Base-by-base conservation (phyloP, 257 asterid species). In the Thymus mandschuricus region DNA sequence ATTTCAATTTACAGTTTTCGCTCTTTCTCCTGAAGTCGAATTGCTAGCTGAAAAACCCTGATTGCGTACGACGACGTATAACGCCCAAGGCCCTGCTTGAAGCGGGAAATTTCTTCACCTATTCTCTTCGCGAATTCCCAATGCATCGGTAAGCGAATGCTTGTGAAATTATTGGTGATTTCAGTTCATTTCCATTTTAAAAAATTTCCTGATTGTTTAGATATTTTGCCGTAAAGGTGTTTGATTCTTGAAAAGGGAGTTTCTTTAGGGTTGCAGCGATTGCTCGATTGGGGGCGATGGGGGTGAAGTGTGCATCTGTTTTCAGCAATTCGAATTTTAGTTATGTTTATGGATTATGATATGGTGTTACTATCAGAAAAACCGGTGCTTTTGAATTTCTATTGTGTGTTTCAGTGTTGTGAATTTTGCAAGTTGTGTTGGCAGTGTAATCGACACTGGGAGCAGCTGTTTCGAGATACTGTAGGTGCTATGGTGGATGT, bases 401-500 rank as follows among this genome's bases (percentile, higher is more conserved):
- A 21, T 51, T 13, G 35, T 27, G 71, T 64, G 29, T 54, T 46
- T 51, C 61, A 75, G 50, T 6, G 4, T 34, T 69, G 31, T 35
- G 9, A 13, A 45, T 60, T 48, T 70, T 59, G 21, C 61, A 52
- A 74, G 51, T 56, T 73, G 15, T 35, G 13, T 5, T 30, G 3
- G 45, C 28, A 45, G 77, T 43, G 6, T 78, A 50, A 41, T 68
- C 62, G 63, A 21, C 59, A 31, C 31, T 45, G 60, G 67, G 28
- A 66, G 68, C 64, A 67, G 35, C 44, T 21, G 28, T 44, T 15
- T 57, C n/a, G 70, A 67, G 74, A 78, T 68, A 77, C 66, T 59
- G 60, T 78, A 70, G 75, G 63, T 72, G 77, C 61, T 69, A 86
- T 91, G 91, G 89, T 86, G 69, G 84, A 81, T 75, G 64, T 74